phyloP scores from a whole-genome alignment of 2,329 filamentous ascomycete genomes.

The Talaromyces funiculosus region DNA sequence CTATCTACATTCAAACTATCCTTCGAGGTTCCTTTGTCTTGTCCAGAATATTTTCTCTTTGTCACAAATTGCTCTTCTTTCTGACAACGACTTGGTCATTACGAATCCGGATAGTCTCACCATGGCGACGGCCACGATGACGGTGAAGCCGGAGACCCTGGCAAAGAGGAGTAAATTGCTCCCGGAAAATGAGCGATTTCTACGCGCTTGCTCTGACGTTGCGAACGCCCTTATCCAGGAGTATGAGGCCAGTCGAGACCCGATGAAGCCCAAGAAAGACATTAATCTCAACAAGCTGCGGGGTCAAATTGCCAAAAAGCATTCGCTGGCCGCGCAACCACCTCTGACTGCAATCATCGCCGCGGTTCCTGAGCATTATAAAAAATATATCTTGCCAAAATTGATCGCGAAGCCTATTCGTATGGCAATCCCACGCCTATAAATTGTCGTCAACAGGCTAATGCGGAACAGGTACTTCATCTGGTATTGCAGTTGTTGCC shows the following conservation, averaged over 20 bases:
- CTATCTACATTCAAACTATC: not conserved
- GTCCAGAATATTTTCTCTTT: not conserved
- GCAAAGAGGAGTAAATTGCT: constrained; percentile 71
- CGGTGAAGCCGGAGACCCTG: constrained; percentile 50
- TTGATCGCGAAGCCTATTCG: constrained; percentile 94
- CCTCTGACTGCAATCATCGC: constrained; percentile 95
- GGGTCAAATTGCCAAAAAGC: constrained; percentile 85
- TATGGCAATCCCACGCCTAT: constrained; percentile 37
- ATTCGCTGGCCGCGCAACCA: constrained; percentile 79
- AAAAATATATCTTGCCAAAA: constrained; percentile 97
- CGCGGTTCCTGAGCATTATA: constrained; percentile 98
- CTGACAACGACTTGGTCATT: not conserved
- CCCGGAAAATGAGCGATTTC: constrained; percentile 89
- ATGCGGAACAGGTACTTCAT: constrained; percentile 66
- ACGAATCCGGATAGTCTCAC: constrained; percentile 23
- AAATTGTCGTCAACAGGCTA: not conserved
- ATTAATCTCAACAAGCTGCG: constrained; percentile 88
- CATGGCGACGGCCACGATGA: constrained; percentile 56
- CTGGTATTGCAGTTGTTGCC: constrained; percentile 93
- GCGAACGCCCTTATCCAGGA: constrained; percentile 91
- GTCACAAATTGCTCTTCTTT: not conserved
- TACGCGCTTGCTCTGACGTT: constrained; percentile 92
- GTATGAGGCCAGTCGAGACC: constrained; percentile 73
- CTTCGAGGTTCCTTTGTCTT: not conserved
- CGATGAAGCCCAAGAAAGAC: constrained; percentile 68